Percentiles rank a stretch among this genome's conserved stretches.
Conservation (phyloP, 495 filamentous ascomycete genomes). For the Halenospora varia region DNA sequence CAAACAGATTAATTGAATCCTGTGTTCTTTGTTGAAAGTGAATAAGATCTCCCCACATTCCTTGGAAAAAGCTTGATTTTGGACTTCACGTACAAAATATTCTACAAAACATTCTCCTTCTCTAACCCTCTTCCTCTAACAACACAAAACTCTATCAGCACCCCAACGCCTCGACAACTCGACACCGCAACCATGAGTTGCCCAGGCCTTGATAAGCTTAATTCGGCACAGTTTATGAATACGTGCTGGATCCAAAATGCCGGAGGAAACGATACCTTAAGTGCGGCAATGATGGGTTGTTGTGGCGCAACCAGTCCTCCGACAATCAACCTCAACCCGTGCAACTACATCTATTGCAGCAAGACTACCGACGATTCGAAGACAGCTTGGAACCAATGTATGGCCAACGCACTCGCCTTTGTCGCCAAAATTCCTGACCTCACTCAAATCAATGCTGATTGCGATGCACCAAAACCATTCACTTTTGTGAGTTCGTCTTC, state of each 20-base stretch:
- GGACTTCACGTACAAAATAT: too few relatives aligned
- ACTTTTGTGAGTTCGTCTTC: background rate
- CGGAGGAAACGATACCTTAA: background rate
- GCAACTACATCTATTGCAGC: background rate
- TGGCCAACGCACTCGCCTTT: background rate
- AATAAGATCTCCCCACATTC: too few relatives aligned
- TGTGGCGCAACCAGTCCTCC: background rate
- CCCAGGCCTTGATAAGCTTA: background rate
- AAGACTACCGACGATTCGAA: background rate
- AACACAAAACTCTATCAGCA: too few relatives aligned
- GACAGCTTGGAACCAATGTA: background rate
- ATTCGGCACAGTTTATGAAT: background rate
- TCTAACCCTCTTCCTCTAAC: too few relatives aligned
- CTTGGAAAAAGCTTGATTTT: too few relatives aligned
- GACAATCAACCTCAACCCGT: background rate
- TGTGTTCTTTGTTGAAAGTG: too few relatives aligned
- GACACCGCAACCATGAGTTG: background rate
- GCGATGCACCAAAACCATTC: too few relatives aligned
- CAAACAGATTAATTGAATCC: too few relatives aligned
- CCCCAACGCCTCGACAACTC: too few relatives aligned
- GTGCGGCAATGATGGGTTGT: background rate
- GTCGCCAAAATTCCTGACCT: background rate
- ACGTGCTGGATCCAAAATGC: background rate
- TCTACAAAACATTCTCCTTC: too few relatives aligned
- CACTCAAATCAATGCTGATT: background rate